A percentile compares a stretch with the other conserved stretches of the same genome.
These are phyloP conservation scores for Sporothrix brasiliensis DNA, from an alignment of 2,329 filamentous ascomycete species.

Conservation along the genomic window DNA sequence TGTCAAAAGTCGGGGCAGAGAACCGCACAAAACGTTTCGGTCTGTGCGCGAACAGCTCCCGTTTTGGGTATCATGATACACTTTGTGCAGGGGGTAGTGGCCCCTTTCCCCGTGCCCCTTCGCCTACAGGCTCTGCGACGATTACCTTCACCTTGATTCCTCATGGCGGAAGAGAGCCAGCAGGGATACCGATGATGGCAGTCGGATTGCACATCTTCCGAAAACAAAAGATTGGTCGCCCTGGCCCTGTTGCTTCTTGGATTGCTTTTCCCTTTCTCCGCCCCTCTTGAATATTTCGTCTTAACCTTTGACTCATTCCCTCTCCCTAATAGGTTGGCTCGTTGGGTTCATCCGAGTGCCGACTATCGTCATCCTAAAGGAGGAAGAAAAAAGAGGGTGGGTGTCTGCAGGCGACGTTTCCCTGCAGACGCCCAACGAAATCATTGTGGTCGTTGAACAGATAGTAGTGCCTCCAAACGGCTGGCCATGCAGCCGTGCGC, in stretches of 20 bases:
- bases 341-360: conserved; percentile 27
- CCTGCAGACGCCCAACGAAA: neutral
- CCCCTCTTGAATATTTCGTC: neutral
- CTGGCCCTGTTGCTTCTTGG: neutral
- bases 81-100: conserved; percentile 6
- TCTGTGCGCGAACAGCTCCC: conserved; percentile 6
- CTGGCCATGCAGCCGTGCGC: conserved; percentile 2
- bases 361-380: neutral
- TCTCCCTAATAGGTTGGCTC: neutral
- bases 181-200: neutral
- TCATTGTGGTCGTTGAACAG: too few relatives aligned
- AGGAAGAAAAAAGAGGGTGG: neutral
- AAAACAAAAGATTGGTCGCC: neutral
- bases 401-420: conserved; percentile 2
- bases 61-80: conserved; percentile 16
- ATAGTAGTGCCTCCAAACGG: neutral
- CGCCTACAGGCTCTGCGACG: too few relatives aligned
- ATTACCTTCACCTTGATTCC: neutral
- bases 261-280: neutral
- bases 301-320: too few relatives aligned
- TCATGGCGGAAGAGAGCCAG: neutral
- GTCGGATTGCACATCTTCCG: neutral
- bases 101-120: neutral
- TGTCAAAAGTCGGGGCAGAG: neutral
- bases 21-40: conserved; percentile 1